These are phyloP conservation scores for Coriolopsis trogii DNA, from an alignment of 1,284 basidiomycete genomes.

Conservation along the genomic window DNA sequence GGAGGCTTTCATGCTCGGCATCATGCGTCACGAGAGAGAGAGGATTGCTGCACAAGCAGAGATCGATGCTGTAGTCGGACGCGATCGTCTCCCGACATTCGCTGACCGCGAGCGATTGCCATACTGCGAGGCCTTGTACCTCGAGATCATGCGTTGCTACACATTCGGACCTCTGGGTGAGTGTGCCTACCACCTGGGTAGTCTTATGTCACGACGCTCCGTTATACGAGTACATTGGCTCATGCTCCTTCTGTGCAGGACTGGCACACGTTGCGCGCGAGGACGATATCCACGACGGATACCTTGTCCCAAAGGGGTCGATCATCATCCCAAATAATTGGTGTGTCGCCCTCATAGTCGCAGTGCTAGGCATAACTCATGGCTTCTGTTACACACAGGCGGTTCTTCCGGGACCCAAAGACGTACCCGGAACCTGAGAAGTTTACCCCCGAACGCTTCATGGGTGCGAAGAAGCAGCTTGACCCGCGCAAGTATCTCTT, in stretches of 20 bases:
- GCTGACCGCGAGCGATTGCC: slow-evolving; percentile 31
- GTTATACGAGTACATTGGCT: not conserved
- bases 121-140: slow-evolving; percentile 31
- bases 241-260: slow-evolving; percentile 3
- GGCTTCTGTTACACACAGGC: slow-evolving; percentile 15
- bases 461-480: slow-evolving; percentile 13
- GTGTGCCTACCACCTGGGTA: no score
- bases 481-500: slow-evolving; percentile 20
- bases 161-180: slow-evolving; percentile 26
- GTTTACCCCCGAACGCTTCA: slow-evolving; percentile 32
- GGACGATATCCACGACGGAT: slow-evolving; percentile 31
- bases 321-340: slow-evolving; percentile 28
- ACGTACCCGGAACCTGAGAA: slow-evolving; percentile 27
- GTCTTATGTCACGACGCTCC: not conserved
- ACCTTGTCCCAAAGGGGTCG: slow-evolving; percentile 28
- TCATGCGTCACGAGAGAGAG: slow-evolving; percentile 31
- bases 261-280: slow-evolving; percentile 25
- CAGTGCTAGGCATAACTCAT: not conserved
- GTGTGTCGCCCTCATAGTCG: not conserved
- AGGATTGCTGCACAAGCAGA: slow-evolving; percentile 33
- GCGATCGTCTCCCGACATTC: slow-evolving; percentile 29
- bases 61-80: slow-evolving; percentile 31
- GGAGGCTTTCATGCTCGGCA: slow-evolving; percentile 27
- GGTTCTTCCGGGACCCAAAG: slow-evolving; percentile 28
- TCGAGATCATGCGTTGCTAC: slow-evolving; percentile 31